Percentiles rank a stretch among this genome's conserved stretches.
Conservation (phyloP, 768 basidiomycete genomes). For the Kwoniella sp. region DNA sequence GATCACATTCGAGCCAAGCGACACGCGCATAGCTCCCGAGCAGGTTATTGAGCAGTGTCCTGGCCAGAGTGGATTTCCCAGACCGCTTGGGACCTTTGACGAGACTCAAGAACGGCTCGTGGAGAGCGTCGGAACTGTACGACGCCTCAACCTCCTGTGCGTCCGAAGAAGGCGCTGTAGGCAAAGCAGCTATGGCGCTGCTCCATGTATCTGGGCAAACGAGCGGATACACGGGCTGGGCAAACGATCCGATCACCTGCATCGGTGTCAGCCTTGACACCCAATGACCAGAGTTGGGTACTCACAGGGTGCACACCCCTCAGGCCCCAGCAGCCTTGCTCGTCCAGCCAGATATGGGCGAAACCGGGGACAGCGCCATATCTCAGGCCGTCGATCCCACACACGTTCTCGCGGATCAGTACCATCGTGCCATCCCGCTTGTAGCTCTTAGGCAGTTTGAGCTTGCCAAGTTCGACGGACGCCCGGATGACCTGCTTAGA, state of each 20-base stretch:
- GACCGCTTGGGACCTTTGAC: conserved; percentile 80
- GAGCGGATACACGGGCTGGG: conserved; percentile 33
- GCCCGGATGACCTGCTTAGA: background rate
- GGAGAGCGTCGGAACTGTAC: background rate
- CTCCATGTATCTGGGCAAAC: conserved; percentile 35
- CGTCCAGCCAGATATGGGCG: conserved; percentile 60
- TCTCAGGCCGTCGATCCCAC: conserved; percentile 65
- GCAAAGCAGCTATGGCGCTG: conserved; percentile 50
- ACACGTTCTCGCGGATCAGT: conserved; percentile 58
- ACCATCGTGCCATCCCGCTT: conserved; percentile 52
- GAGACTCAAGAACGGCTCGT: conserved; percentile 55
- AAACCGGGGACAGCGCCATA: conserved; percentile 61
- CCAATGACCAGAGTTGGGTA: conserved; percentile 49
- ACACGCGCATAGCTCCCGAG: conserved; percentile 63
- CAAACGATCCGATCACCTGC: conserved; percentile 38
- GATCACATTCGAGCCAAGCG: conserved; percentile 85
- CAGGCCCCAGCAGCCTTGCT: conserved; percentile 43
- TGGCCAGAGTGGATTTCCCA: conserved; percentile 85
- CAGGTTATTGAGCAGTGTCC: conserved; percentile 67
- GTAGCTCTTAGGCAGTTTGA: conserved; percentile 27
- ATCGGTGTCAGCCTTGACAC: background rate
- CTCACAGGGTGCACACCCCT: conserved; percentile 56
- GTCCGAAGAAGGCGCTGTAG: conserved; percentile 18
- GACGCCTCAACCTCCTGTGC: background rate
- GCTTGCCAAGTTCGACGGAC: conserved; percentile 7